A percentile compares a stretch with the other conserved stretches of the same genome.
phyloP scores from a whole-genome alignment of 164 flowering plant species.

The Sextonia rubra region DNA sequence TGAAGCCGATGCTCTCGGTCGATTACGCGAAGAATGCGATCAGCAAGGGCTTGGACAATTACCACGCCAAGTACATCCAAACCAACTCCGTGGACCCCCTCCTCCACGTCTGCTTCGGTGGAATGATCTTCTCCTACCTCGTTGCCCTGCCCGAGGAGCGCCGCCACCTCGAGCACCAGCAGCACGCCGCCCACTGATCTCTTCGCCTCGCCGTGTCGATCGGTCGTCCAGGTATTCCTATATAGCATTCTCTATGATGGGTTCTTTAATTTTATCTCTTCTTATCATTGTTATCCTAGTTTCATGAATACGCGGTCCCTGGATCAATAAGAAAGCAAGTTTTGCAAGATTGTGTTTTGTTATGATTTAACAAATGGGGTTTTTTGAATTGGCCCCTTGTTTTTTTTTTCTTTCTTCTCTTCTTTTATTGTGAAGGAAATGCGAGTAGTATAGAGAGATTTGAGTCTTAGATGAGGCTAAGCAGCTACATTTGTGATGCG shows the following conservation, averaged over 20 bases:
- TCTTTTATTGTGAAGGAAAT: no score
- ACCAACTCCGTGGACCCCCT: constrained; percentile 69
- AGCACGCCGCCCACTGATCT: constrained; percentile 43
- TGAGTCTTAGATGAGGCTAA: no score
- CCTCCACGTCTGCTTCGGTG: constrained; percentile 78
- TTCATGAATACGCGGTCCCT: no score
- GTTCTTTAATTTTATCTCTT: not conserved
- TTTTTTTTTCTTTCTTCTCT: no score
- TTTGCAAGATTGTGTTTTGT: no score
- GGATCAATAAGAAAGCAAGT: no score
- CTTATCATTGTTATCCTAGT: not conserved
- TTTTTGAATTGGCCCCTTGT: no score
- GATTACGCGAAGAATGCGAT: constrained; percentile 41
- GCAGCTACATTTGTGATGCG: no score
- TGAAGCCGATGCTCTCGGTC: constrained; percentile 61
- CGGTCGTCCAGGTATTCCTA: not conserved
- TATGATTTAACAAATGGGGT: no score
- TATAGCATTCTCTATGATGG: not conserved
- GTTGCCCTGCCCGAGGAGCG: constrained; percentile 92
- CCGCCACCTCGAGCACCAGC: constrained; percentile 79
- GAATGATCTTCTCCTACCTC: constrained; percentile 79
- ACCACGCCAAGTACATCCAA: constrained; percentile 67
- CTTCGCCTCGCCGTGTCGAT: not conserved
- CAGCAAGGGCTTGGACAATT: constrained; percentile 55
- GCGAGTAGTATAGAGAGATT: no score